Percentiles rank a stretch among this genome's conserved stretches.
phyloP scores from a whole-genome alignment of 805 yeast genomes.

The Zygosaccharomyces pseudorouxii region DNA sequence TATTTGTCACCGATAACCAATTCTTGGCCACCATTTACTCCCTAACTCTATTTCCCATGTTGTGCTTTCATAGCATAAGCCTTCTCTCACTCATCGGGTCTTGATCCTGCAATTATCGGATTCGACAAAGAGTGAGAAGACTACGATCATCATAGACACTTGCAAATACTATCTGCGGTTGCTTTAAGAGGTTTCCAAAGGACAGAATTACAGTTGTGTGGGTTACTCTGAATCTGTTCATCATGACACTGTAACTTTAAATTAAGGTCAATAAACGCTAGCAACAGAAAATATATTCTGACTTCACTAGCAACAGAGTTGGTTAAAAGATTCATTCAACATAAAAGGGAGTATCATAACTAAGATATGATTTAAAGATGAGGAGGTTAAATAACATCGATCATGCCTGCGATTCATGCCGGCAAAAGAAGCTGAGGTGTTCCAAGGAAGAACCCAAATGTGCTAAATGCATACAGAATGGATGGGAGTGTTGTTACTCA shows the following conservation, averaged over 20 bases:
- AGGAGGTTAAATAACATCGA: constrained; percentile 11
- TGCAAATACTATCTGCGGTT: not conserved
- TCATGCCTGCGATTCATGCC: constrained; percentile 69
- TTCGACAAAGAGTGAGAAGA: too few species aligned
- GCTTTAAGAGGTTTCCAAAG: not conserved
- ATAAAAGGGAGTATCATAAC: too few species aligned
- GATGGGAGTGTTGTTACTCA: constrained; percentile 72
- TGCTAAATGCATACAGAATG: constrained; percentile 64
- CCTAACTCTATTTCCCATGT: too few species aligned
- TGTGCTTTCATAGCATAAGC: too few species aligned
- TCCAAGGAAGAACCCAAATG: constrained; percentile 76
- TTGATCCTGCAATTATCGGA: too few species aligned
- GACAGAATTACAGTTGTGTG: not conserved
- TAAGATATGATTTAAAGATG: not conserved
- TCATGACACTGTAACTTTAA: too few species aligned
- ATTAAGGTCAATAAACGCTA: not conserved
- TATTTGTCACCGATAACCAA: not conserved
- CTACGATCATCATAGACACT: too few species aligned
- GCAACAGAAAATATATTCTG: not conserved
- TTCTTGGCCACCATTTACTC: too few species aligned
- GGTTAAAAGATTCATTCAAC: not conserved
- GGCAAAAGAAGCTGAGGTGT: constrained; percentile 74
- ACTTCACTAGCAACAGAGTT: not conserved
- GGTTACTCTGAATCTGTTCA: not conserved
- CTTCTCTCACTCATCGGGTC: too few species aligned